Conservation (phyloP, 495 filamentous ascomycete species). For the Achaetomiella virescens region DNA sequence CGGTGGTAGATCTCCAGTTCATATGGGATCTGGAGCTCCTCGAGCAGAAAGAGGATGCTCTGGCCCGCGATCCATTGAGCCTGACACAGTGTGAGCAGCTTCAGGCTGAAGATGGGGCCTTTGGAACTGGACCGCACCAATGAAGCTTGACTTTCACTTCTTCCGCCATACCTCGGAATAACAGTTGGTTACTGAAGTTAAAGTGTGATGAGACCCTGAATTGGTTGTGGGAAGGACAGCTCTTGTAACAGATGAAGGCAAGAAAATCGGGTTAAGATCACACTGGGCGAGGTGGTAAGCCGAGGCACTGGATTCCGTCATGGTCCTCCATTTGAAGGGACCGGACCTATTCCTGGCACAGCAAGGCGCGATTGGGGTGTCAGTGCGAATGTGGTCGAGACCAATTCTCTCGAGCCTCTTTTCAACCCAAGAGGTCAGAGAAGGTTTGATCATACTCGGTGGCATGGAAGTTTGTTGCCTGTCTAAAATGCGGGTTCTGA, state of each 20-base stretch:
- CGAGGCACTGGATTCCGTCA: too few species aligned
- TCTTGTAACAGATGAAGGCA: too few species aligned
- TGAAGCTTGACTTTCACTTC: conserved; percentile 67
- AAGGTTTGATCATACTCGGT: too few species aligned
- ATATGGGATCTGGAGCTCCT: conserved; percentile 73
- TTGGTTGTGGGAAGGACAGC: too few species aligned
- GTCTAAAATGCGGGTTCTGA: too few species aligned
- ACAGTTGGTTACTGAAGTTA: not conserved
- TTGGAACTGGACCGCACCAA: conserved; percentile 49
- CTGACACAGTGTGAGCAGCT: conserved; percentile 32
- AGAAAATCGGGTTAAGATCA: too few species aligned
- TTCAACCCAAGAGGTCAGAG: too few species aligned
- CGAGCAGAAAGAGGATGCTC: conserved; percentile 78
- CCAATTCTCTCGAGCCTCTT: too few species aligned
- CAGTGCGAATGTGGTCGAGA: not conserved
- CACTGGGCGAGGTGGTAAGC: too few species aligned
- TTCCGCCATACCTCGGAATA: conserved; percentile 22
- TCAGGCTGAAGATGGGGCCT: not conserved
- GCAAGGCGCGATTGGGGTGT: not conserved
- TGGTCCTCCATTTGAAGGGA: not conserved
- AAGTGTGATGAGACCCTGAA: not conserved
- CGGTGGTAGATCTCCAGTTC: conserved; percentile 70
- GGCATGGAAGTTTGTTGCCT: too few species aligned
- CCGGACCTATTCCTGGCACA: not conserved
- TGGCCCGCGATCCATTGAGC: conserved; percentile 75